A percentile compares a stretch with the other conserved stretches of the same genome.
These are phyloP conservation scores for Pleurotus tuoliensis DNA, from an alignment of 768 basidiomycete species.

Conservation along the genomic window DNA sequence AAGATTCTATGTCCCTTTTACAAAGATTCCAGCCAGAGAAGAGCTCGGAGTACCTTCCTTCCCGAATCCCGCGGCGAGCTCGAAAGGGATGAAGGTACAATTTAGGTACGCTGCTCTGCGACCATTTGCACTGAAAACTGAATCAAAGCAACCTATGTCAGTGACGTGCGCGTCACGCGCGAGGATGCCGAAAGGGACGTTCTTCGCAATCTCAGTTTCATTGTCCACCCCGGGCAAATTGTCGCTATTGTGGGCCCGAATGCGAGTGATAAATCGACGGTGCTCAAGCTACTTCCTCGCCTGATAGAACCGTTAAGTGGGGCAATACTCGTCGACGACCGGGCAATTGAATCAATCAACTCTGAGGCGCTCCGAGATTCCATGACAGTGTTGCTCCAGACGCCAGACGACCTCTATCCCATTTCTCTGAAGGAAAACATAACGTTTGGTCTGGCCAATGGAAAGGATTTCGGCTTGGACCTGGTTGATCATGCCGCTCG, in stretches of 20 bases:
- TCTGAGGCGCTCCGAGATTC: slow-evolving; percentile 28
- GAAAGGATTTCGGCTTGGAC: slow-evolving; percentile 11
- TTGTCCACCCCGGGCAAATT: slow-evolving; percentile 36
- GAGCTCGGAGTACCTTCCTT: not conserved
- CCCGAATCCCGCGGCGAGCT: slow-evolving; percentile 7
- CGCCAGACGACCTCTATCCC: slow-evolving; percentile 32
- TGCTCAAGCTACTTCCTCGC: slow-evolving; percentile 37
- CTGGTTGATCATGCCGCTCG: slow-evolving; percentile 29
- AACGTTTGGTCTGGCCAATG: slow-evolving; percentile 23
- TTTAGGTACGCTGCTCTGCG: slow-evolving; percentile 15
- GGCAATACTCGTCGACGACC: slow-evolving; percentile 35
- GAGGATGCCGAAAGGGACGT: slow-evolving; percentile 10
- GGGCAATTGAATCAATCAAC: slow-evolving; percentile 27
- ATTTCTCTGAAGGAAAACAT: slow-evolving; percentile 34
- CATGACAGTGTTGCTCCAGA: slow-evolving; percentile 40
- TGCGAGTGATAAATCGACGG: slow-evolving; percentile 41
- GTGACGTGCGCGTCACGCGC: slow-evolving; percentile 11
- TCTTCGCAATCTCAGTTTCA: slow-evolving; percentile 30
- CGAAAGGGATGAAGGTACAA: slow-evolving; percentile 21
- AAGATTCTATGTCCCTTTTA: slow-evolving; percentile 16
- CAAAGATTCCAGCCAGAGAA: not conserved
- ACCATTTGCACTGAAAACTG: not conserved
- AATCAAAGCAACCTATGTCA: slow-evolving; percentile 12
- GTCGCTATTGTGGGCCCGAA: slow-evolving; percentile 43
- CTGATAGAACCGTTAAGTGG: slow-evolving; percentile 29